Conservation (phyloP, 1,284 basidiomycete genomes). For the Puccinia polysora region DNA sequence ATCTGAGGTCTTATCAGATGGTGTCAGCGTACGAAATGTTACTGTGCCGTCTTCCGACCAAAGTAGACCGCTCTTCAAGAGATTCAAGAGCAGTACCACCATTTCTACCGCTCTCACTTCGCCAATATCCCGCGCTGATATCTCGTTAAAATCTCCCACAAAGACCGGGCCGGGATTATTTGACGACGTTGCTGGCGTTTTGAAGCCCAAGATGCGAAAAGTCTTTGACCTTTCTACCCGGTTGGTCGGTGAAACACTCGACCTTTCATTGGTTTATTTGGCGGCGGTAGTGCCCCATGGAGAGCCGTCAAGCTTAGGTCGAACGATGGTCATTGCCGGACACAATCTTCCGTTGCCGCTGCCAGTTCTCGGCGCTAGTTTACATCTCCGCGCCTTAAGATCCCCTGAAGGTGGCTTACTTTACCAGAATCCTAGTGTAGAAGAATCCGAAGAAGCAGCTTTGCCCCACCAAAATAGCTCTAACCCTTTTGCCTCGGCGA, state of each 20-base stretch:
- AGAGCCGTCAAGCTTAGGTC: constrained; percentile 6
- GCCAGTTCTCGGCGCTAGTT: constrained; percentile 49
- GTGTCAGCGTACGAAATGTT: neutral
- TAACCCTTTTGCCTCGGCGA: constrained; percentile 45
- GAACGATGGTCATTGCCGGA: constrained; percentile 46
- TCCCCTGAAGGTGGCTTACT: constrained; percentile 49
- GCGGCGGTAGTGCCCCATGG: constrained; percentile 21
- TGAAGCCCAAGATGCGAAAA: constrained; percentile 47
- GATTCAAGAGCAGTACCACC: neutral
- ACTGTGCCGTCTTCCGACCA: neutral
- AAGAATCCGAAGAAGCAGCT: constrained; percentile 22
- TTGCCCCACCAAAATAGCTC: neutral
- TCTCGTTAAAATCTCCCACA: neutral
- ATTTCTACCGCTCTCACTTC: constrained; percentile 16
- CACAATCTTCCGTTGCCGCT: constrained; percentile 47
- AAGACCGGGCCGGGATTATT: constrained; percentile 24
- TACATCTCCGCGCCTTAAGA: constrained; percentile 49
- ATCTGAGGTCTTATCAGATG: constrained; percentile 16
- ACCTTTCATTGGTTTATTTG: constrained; percentile 49
- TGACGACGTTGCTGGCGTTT: constrained; percentile 3
- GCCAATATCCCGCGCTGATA: neutral
- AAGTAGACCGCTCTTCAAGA: constrained; percentile 5
- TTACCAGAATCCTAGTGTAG: constrained; percentile 47
- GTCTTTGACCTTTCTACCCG: constrained; percentile 48
- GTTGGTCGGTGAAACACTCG: constrained; percentile 47